Base-by-base conservation (phyloP, 2,329 filamentous ascomycete species). In the Colletotrichum truncatum region DNA sequence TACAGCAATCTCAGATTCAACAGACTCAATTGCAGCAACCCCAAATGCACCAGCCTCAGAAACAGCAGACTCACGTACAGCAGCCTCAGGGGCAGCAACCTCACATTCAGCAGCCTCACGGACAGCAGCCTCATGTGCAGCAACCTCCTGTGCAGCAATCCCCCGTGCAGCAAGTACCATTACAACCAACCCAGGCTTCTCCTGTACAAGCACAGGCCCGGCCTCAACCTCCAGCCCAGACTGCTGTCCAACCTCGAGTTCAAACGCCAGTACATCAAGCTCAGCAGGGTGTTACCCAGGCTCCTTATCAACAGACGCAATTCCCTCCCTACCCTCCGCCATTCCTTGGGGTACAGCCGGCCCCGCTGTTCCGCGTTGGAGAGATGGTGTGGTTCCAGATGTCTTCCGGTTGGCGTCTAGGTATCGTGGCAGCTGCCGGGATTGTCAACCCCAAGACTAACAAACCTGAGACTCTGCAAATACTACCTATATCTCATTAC, bases 311-410 rank as follows among this genome's bases (percentile, higher is more conserved):
- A 41, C 57, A 62, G 49, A 41, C 61, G 39, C 51, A 58, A 38
- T 30, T 68, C 32, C 38, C 56, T 12, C 69, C 69, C 8, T 38
- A 56, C 10, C 41, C 70, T n/a, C 48, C 55, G 4, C 55, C 64
- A 43, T 18, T 62, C 10, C 39, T 53, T 32, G 26, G 65, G 53
- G 23, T 69, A 65, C 23, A 51, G 63, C 56, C 62, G 4, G n/a
- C 48, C 69, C 73, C 62, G 68, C 75, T 85, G 8, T 86, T 84
- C 67, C 79, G 83, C 54, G 73, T 76, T 2, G 84, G 84, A 38
- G 84, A 86, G 67, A 73, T 85, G 14, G 81, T 85, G 6, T 86
- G 84, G 84, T 85, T 78, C 62, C 78, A 81, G 67, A 82, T 82
- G 23, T 76, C 77, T 6, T 77, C 74, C 21, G 80, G 81, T 1